These are phyloP conservation scores for Arthrobotrys sinensis DNA, from an alignment of 2,329 filamentous ascomycete genomes.

Conservation along the genomic window DNA sequence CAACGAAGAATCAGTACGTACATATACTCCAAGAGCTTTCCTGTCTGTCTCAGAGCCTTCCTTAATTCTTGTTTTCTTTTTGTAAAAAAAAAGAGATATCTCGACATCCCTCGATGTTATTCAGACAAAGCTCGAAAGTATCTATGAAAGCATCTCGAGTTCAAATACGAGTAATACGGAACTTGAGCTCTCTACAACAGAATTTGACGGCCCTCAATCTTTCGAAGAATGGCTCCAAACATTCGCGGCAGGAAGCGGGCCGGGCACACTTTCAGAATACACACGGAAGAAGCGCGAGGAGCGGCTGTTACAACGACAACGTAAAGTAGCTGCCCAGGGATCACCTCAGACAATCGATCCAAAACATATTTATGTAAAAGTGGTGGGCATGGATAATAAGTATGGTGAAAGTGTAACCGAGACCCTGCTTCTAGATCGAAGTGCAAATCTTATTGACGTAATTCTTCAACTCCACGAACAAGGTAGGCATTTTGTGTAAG, in stretches of 20 bases:
- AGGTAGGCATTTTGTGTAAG: neutral
- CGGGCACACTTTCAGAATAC: constrained; percentile 5
- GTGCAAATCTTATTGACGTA: constrained; percentile 14
- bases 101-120: constrained; percentile 19
- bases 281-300: neutral
- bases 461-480: neutral
- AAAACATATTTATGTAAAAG: constrained; percentile 17
- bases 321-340: neutral
- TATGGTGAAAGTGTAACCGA: neutral
- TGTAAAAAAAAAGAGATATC: constrained; percentile 19
- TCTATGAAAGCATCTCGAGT: constrained; percentile 3
- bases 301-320: neutral
- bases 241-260: neutral
- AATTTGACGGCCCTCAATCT: constrained; percentile 2
- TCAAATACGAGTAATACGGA: constrained; percentile 1
- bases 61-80: no score
- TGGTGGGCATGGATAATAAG: constrained; percentile 7
- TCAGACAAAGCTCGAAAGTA: constrained; percentile 11
- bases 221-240: constrained; percentile 21
- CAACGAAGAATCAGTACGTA: constrained; percentile 24
- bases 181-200: neutral
- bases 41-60: no score
- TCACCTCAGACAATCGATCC: neutral
- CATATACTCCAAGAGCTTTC: no score
- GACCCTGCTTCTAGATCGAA: neutral